Conservation (phyloP, 2,329 filamentous ascomycete genomes). For the Didymella glomerata region DNA sequence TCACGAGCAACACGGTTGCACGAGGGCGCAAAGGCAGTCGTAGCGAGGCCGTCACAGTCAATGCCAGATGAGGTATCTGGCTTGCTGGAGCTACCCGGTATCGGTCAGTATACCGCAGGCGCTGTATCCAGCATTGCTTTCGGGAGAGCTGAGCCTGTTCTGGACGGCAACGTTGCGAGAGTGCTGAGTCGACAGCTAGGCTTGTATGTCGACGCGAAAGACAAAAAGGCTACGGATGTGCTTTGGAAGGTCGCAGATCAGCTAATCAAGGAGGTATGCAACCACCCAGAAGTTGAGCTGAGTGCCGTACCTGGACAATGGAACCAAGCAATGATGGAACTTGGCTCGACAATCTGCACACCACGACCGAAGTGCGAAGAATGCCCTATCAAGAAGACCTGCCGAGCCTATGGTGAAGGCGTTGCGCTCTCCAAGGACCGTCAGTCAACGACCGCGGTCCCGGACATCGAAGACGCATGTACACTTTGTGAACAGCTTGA, state of each 20-base stretch:
- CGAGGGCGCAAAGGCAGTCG: constrained; percentile 62
- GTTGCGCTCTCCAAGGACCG: constrained; percentile 30
- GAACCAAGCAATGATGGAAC: constrained; percentile 72
- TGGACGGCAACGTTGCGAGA: constrained; percentile 70
- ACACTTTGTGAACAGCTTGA: constrained; percentile 40
- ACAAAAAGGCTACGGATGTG: constrained; percentile 62
- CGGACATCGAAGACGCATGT: constrained; percentile 46
- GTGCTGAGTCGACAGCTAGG: constrained; percentile 69
- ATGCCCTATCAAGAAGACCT: constrained; percentile 47
- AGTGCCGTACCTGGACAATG: constrained; percentile 66
- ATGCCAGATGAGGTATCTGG: constrained; percentile 59
- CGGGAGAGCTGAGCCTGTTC: constrained; percentile 66
- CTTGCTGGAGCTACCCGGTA: constrained; percentile 64
- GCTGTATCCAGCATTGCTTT: constrained; percentile 71
- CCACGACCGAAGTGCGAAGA: constrained; percentile 65
- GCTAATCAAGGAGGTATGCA: constrained; percentile 62
- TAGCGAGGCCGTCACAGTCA: constrained; percentile 31
- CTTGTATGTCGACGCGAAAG: constrained; percentile 64
- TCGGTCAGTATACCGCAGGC: constrained; percentile 70
- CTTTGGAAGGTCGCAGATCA: constrained; percentile 67
- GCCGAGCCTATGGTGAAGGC: constrained; percentile 47
- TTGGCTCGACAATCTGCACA: constrained; percentile 69
- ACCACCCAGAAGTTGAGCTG: constrained; percentile 34
- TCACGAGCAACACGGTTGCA: constrained; percentile 69
- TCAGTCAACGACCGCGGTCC: constrained; percentile 19